Evolutionary conservation across 768 basidiomycete species (phyloP), one percentile per base, ranked within the genome.

Genomic region (Tylopilus plumbeoviolaceoides): DNA sequence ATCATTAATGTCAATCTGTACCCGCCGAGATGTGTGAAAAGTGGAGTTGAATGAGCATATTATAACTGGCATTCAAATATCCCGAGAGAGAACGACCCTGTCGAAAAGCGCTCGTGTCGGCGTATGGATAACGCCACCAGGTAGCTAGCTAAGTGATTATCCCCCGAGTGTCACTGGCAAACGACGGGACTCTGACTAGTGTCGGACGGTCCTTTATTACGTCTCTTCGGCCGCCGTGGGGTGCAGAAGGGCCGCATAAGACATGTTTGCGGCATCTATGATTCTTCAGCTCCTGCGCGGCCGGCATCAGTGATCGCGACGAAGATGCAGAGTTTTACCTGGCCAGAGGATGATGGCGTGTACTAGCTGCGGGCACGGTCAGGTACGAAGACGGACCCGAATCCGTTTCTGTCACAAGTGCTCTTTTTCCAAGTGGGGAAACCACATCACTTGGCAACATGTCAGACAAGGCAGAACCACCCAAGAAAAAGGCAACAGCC

Each of bases 1-100:
- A 57, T 62, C 59, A 57, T 61, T 69, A 71, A 66, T 71, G 53
- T 53, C 48, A 57, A 55, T 20, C 18, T 63, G 61, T 67, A 69
- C 44, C 59, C 51, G 55, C 44, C 23, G 33, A 33, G 14, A 33
- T 33, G 33, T 15, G 14, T 33, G 33, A 14, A 30, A 33, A 33
- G 33, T 9, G 7, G 14, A 33, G 33, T 33, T 33, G 14, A 4
- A 33, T 23, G 23, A 23, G 23, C 23, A 5, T 23, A 23, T 23
- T 23, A 23, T 23, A 40, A n/a, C 39, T 40, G 20, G 20, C 11
- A 1, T 20, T 40, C 18, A 8, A 33, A 33, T 5, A 3, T 7
- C 18, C 14, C 35, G n/a, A n/a, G 33, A 38, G 7, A 38, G 36
- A 17, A 38, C 36, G 36, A 6, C 27, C 17, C 18, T 44, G 25